phyloP scores from a whole-genome alignment of 345 rosid genomes.

The Rhizophora apiculata region DNA sequence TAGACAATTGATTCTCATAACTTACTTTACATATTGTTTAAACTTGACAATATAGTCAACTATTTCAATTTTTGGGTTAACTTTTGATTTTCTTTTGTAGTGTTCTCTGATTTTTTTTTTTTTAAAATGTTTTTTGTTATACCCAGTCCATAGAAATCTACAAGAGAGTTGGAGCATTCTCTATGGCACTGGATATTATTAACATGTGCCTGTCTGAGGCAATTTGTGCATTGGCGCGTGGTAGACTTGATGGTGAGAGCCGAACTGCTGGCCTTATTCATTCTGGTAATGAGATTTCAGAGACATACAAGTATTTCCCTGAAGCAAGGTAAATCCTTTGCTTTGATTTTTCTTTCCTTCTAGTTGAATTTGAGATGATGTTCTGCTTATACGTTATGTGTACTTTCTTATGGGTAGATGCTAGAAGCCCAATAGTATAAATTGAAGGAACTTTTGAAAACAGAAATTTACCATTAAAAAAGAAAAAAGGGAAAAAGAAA shows the following conservation, averaged over 20 bases:
- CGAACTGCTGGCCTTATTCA: constrained; percentile 78
- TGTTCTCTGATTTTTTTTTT: constrained; percentile 6
- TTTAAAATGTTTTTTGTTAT: constrained; percentile 5
- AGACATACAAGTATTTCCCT: constrained; percentile 76
- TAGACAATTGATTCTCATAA: neutral
- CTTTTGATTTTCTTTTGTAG: neutral
- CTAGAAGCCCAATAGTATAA: too few relatives aligned
- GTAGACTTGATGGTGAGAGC: constrained; percentile 92
- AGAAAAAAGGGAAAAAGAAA: too few relatives aligned
- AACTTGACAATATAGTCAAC: too few relatives aligned
- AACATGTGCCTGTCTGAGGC: constrained; percentile 92
- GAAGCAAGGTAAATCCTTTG: constrained; percentile 60
- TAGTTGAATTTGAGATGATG: neutral
- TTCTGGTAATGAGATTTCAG: constrained; percentile 83
- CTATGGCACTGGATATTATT: constrained; percentile 83
- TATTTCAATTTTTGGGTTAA: neutral
- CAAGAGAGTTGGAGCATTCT: constrained; percentile 88
- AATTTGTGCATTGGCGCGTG: constrained; percentile 76
- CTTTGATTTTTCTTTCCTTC: constrained; percentile 4
- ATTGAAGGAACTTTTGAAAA: too few relatives aligned
- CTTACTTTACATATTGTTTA: neutral
- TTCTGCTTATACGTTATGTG: neutral
- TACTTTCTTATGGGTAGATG: too few relatives aligned
- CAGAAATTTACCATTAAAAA: too few relatives aligned
- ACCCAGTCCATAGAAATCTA: constrained; percentile 81